Evolutionary conservation across 2,329 filamentous ascomycete genomes (phyloP), one percentile per base, ranked within the genome.

Genomic region (Dactylellina parvicollis): DNA sequence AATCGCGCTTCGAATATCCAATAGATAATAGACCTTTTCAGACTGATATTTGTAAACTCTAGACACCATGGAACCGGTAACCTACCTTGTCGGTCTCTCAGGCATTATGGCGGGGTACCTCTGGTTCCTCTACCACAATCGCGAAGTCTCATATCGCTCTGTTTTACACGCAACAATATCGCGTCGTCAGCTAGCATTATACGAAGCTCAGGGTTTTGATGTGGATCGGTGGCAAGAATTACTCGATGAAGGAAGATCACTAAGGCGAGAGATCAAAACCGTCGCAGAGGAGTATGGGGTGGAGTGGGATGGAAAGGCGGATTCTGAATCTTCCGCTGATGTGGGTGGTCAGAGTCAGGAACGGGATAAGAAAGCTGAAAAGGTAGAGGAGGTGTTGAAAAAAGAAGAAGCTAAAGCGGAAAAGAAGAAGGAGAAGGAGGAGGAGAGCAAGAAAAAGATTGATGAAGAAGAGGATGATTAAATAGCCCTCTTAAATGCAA

Each of bases 91-190:
- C 1, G 91, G 92, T n/a, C 84, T 97, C 75, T 87, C 89, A 0
- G 92, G 90, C 10, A 87, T 96, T 78, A 96, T 96, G 83, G 89
- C 89, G 5, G 93, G 92, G 76, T 97, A 97, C 78, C 84, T 96
- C 60, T 97, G 92, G 92, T 96, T 97, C 80, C 83, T 96, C 10
- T 96, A 93, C 81, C 91, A 96, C 82, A 96, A 93, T 81, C 87
- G 91, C 18, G 92, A 96, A 81, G 88, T 96, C 9, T 91, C 88
- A 75, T 96, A 96, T 83, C 89, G 90, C 76, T 89, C 89, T 1
- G 92, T 93, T 26, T 88, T 96, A 82, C 93, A 96, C 79, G 85
- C 96, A 60, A 96, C 93, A 4, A 90, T 96, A 36, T 91, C 87
- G 36, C 85, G 88, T 34, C 86, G 92, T 3, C 92, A 96, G 81